These are phyloP conservation scores for Tetraselmis striata DNA, from an alignment of 139 green algal species.

Conservation along the genomic window DNA sequence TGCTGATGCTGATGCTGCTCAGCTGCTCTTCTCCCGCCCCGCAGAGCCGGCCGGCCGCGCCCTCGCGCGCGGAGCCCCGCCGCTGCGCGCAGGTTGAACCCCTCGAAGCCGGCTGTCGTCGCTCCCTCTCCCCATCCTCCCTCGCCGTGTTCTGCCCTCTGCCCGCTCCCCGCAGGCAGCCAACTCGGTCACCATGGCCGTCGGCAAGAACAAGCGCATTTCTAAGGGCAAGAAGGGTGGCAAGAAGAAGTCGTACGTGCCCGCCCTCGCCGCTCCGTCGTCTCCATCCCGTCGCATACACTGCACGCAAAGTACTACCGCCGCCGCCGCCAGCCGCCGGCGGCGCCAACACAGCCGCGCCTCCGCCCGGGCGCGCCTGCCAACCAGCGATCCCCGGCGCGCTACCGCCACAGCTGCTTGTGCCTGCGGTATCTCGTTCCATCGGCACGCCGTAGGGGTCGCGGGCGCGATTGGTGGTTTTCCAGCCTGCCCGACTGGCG, in stretches of 20 bases:
- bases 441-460: too few species aligned
- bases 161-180: neutral
- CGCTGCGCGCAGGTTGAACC: too few species aligned
- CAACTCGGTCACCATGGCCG: constrained; percentile 41
- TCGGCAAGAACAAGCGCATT: constrained; percentile 98
- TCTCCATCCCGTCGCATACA: neutral
- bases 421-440: too few species aligned
- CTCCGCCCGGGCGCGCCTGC: neutral
- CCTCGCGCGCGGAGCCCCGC: too few species aligned
- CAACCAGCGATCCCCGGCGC: neutral
- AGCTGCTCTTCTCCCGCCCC: too few species aligned
- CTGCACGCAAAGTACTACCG: neutral
- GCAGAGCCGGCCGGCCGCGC: too few species aligned
- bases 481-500: too few species aligned
- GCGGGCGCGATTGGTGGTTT: too few species aligned
- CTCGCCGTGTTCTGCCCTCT: neutral
- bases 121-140: neutral
- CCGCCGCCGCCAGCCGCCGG: neutral
- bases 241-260: constrained; percentile 95
- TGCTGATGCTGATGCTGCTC: too few species aligned
- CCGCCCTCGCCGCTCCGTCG: neutral
- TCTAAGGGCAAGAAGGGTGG: constrained; percentile 97
- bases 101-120: too few species aligned
- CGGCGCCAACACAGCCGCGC: neutral
- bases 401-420: too few species aligned